Conservation (phyloP, 345 rosid genomes). For the Aegle marmelos region DNA sequence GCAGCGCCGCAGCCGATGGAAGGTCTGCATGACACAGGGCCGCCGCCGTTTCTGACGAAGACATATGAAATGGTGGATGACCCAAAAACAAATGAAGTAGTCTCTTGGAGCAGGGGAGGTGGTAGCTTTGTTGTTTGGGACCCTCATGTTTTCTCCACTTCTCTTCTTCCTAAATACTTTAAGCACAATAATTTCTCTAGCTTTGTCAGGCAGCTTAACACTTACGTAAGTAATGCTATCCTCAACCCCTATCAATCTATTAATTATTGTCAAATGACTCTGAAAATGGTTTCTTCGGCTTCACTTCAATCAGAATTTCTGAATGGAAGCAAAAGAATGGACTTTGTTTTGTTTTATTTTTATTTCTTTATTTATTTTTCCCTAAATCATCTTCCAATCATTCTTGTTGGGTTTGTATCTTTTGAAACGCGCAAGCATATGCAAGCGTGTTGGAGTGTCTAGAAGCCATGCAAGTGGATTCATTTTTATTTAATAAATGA, state of each 20-base stretch:
- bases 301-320: not conserved
- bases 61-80: conserved; percentile 85
- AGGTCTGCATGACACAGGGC: conserved; percentile 72
- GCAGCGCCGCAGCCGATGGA: conserved; percentile 59
- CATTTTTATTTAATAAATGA: not conserved
- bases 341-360: not conserved
- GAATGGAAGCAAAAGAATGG: not conserved
- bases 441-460: not conserved
- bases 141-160: conserved; percentile 58
- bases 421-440: not conserved
- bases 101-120: conserved; percentile 72
- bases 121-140: conserved; percentile 82
- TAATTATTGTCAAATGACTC: not conserved
- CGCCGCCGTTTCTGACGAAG: conserved; percentile 80
- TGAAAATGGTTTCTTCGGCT: not conserved
- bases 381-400: too few relatives aligned
- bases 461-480: not conserved
- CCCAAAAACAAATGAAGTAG: conserved; percentile 52
- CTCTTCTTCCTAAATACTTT: conserved; percentile 71
- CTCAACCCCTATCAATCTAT: not conserved
- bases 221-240: conserved; percentile 55
- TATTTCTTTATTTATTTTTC: too few relatives aligned
- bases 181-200: conserved; percentile 96
- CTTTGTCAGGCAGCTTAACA: conserved; percentile 86
- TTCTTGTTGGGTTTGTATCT: too few relatives aligned